These are phyloP conservation scores for Tolypocladium album DNA, from an alignment of 2,329 filamentous ascomycete genomes.

Conservation along the genomic window DNA sequence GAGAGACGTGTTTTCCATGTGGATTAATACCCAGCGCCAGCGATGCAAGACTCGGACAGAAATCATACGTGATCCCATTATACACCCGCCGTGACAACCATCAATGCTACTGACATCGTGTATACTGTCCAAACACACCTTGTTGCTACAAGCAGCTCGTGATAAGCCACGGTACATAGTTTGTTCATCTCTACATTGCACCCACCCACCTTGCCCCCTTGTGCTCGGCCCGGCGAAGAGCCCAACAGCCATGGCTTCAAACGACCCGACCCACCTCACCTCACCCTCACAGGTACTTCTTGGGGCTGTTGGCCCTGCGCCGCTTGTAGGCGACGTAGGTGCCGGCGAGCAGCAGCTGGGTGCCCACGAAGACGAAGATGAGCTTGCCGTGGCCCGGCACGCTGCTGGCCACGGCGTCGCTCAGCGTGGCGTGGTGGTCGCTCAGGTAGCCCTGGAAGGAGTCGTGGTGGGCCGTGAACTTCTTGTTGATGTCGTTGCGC, in stretches of 20 bases:
- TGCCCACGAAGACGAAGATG: constrained; percentile 61
- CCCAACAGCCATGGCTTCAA: constrained; percentile 35
- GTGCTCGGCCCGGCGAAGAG: not conserved
- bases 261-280: too few species aligned
- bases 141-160: not conserved
- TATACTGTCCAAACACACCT: not conserved
- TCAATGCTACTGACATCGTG: not conserved
- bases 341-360: constrained; percentile 60
- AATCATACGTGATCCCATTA: not conserved
- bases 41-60: not conserved
- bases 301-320: constrained; percentile 63
- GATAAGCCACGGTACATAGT: not conserved
- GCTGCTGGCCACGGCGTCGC: constrained; percentile 35
- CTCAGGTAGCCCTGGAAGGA: constrained; percentile 40
- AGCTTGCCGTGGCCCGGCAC: constrained; percentile 40
- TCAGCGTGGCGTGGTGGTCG: constrained; percentile 37
- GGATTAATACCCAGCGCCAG: not conserved
- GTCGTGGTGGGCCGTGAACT: constrained; percentile 38
- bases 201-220: not conserved
- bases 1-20: not conserved
- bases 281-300: constrained; percentile 67
- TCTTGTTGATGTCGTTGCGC: constrained; percentile 41
- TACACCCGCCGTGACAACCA: not conserved
- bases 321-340: constrained; percentile 73
- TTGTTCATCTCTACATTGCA: not conserved